Conservation (phyloP, 2,329 filamentous ascomycete genomes). For the Catunica adiposa region DNA sequence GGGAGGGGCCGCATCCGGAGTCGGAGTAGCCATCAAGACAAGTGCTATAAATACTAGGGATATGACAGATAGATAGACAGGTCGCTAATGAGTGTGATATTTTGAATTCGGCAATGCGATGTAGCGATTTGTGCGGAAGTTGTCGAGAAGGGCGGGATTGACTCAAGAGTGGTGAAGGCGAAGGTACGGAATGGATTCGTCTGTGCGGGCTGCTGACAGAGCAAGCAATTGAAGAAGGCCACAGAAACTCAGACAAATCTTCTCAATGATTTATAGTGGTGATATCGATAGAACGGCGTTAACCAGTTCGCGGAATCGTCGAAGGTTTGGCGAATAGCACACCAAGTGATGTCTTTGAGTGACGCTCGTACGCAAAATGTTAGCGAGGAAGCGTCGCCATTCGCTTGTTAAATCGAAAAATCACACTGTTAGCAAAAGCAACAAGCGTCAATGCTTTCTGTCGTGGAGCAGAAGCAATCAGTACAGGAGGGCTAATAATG, state of each 20-base stretch:
- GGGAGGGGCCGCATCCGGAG: not conserved
- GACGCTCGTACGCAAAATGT: too few species aligned
- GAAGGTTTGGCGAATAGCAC: too few species aligned
- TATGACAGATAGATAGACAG: not conserved
- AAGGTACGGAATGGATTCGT: not conserved
- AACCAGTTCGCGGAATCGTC: too few species aligned
- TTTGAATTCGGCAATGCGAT: too few species aligned
- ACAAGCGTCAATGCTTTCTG: not conserved
- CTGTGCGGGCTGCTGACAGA: not conserved
- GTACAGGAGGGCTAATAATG: not conserved
- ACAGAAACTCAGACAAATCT: not conserved
- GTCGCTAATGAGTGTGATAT: not conserved
- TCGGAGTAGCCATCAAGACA: not conserved
- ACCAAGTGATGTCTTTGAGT: too few species aligned
- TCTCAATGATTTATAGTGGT: not conserved
- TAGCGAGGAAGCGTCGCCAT: not conserved
- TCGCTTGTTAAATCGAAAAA: constrained; percentile 4
- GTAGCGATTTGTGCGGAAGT: not conserved
- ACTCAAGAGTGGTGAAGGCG: not conserved
- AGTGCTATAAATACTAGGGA: too few species aligned
- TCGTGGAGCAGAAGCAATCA: not conserved
- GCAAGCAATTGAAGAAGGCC: not conserved
- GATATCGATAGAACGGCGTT: too few species aligned
- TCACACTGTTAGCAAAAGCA: not conserved
- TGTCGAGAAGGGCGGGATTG: not conserved